Evolutionary conservation across 2,329 filamentous ascomycete genomes (phyloP).

Genomic region (Penicillium brasilianum): DNA sequence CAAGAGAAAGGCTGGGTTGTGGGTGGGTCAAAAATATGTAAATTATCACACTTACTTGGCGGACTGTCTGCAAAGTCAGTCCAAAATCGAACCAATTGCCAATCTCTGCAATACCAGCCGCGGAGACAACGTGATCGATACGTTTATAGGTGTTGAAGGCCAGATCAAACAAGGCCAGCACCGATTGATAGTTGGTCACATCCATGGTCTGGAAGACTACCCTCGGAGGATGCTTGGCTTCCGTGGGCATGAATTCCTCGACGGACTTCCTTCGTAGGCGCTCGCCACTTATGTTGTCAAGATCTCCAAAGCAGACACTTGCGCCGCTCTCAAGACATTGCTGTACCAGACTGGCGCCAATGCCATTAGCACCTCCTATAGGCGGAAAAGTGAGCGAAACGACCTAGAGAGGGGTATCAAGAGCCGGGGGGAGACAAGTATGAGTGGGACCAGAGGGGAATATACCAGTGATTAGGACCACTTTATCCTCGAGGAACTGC

Average conservation of each 20-base stretch:
- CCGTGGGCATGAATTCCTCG: slow-evolving; percentile 21
- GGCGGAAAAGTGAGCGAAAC: neutral
- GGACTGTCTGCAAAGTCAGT: slow-evolving; percentile 51
- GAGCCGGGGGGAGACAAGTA: neutral
- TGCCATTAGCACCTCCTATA: slow-evolving; percentile 52
- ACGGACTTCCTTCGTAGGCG: slow-evolving; percentile 31
- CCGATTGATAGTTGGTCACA: slow-evolving; percentile 53
- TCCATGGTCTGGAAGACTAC: slow-evolving; percentile 51
- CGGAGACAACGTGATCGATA: slow-evolving; percentile 57
- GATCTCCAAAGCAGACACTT: slow-evolving; percentile 53
- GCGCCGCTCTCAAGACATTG: slow-evolving; percentile 47
- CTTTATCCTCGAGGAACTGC: slow-evolving; percentile 26
- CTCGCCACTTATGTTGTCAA: slow-evolving; percentile 42
- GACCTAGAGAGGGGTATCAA: neutral
- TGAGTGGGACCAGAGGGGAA: neutral
- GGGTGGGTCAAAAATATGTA: neutral
- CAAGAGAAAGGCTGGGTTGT: neutral
- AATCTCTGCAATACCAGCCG: slow-evolving; percentile 54
- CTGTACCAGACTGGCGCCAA: slow-evolving; percentile 50
- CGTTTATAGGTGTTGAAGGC: slow-evolving; percentile 52
- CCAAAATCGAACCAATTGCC: slow-evolving; percentile 53
- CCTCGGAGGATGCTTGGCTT: slow-evolving; percentile 27
- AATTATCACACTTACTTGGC: slow-evolving; percentile 37
- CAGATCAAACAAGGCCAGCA: slow-evolving; percentile 54
- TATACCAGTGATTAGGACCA: slow-evolving; percentile 30